Percentiles rank a stretch among this genome's conserved stretches.
phyloP scores from a whole-genome alignment of 257 asterid species.

The Leonotis leonurus region DNA sequence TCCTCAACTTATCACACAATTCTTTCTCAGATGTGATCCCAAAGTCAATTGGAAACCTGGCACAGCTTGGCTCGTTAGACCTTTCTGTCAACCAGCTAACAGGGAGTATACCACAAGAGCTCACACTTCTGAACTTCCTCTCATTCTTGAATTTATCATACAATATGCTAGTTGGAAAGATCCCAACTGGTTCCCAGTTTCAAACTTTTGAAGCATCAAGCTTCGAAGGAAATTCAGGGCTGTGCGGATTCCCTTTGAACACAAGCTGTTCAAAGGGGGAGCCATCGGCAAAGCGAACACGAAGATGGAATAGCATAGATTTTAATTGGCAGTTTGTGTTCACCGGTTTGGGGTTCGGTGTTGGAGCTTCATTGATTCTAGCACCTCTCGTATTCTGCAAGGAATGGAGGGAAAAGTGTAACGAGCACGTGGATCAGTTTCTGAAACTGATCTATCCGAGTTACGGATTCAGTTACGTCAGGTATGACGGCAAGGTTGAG shows the following conservation, averaged over 20 bases:
- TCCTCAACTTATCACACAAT: slow-evolving; percentile 53
- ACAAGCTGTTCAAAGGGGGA: background rate
- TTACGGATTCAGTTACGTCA: slow-evolving; percentile 39
- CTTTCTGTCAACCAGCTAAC: slow-evolving; percentile 39
- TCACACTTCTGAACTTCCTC: slow-evolving; percentile 34
- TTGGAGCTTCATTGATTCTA: slow-evolving; percentile 46
- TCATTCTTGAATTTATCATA: slow-evolving; percentile 33
- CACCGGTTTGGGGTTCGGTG: slow-evolving; percentile 45
- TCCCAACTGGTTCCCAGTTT: slow-evolving; percentile 28
- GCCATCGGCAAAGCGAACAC: background rate
- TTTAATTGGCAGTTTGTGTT: slow-evolving; percentile 50
- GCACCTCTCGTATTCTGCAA: slow-evolving; percentile 45
- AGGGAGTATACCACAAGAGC: slow-evolving; percentile 37
- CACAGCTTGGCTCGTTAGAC: slow-evolving; percentile 43
- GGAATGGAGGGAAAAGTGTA: slow-evolving; percentile 34
- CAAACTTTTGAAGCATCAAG: background rate
- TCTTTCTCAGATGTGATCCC: slow-evolving; percentile 46
- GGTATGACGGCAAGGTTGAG: slow-evolving; percentile 43
- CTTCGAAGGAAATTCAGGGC: background rate
- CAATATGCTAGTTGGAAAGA: slow-evolving; percentile 32
- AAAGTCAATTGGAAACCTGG: slow-evolving; percentile 37
- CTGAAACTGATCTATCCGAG: slow-evolving; percentile 39
- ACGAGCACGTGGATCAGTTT: slow-evolving; percentile 20
- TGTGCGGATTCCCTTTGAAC: background rate
- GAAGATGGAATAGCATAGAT: background rate